Evolutionary conservation across 208 protist species (phyloP), one percentile per base, ranked within the genome.

Genomic region (Strigomonas culicis): DNA sequence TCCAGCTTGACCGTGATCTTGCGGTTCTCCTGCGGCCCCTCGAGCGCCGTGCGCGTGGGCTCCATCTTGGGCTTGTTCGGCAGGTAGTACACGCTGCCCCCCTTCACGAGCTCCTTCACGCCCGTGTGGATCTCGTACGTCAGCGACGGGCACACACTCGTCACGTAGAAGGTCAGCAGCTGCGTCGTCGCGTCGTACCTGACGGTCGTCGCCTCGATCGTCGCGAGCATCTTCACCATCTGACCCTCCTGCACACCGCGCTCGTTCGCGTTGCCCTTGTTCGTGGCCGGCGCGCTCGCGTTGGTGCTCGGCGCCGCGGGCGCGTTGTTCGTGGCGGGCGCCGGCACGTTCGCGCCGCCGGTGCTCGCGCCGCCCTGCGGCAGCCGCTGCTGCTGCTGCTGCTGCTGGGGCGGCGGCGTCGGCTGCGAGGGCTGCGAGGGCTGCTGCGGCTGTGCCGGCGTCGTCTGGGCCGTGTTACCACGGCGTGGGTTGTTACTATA

Each of bases 51-150:
- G 56, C 83, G 84, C 11, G 75, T 80, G 4, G 90, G 90, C 62
- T 92, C 87, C 72, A 93, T 77, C 82, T 96, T 96, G 28, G 90
- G 87, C 56, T 90, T 90, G 73, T 96, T 96, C 11, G 90, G 90
- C 77, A 84, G 90, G 77, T 93, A 93, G 44, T 70, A 80, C 24
- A 92, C 87, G 28, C 57, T 72, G 36, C 87, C 87, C 28, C 73
- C 64, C 67, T 80, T 75, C 49, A 96, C 83, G 27, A 77, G 85
- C 75, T 89, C 82, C 77, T 90, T 92, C 64, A 96, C 90, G n/a
- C 85, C 90, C 1, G 85, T 93, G 77, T 96, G 90, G 67, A 96
- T 88, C 74, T 96, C 90, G 65, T 93, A 93, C 17, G 86, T 93
- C 30, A 93, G 62, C 11, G 78, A 76, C 2, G 82, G 80, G 53